Percentiles rank a stretch among this genome's conserved stretches.
phyloP scores from a whole-genome alignment of 1,284 basidiomycete genomes.

The Naganishia liquefaciens region DNA sequence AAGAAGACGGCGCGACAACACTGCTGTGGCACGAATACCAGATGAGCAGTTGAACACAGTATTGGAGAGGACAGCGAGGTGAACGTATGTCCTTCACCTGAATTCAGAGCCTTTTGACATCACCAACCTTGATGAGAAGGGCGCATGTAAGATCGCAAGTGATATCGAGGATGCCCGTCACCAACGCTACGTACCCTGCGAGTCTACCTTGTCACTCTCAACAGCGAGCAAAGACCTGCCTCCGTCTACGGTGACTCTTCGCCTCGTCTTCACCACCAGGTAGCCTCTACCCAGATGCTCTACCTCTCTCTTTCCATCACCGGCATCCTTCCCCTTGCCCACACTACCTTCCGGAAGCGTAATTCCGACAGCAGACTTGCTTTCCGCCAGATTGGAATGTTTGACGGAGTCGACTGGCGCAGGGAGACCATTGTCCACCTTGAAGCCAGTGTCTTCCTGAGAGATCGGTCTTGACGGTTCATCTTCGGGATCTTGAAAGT shows the following conservation, averaged over 20 bases:
- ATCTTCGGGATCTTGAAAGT: background rate
- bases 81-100: too few relatives aligned
- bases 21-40: too few relatives aligned
- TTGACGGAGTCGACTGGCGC: constrained; percentile 3
- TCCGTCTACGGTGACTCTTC: constrained; percentile 29
- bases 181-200: background rate
- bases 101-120: too few relatives aligned
- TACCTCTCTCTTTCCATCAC: background rate
- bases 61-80: too few relatives aligned
- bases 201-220: background rate
- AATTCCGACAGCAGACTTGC: background rate
- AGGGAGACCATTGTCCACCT: background rate
- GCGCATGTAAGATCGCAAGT: too few relatives aligned
- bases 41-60: too few relatives aligned
- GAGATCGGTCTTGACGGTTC: constrained; percentile 7
- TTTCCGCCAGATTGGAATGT: background rate
- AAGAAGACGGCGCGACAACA: too few relatives aligned
- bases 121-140: too few relatives aligned
- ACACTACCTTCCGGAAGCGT: background rate
- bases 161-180: too few relatives aligned
- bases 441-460: constrained; percentile 1
- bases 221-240: constrained; percentile 26
- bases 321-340: background rate
- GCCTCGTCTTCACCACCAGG: constrained; percentile 26
- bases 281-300: constrained; percentile 30